Percentiles rank a stretch among this genome's conserved stretches.
These are phyloP conservation scores for Clohesyomyces aquaticus DNA, from an alignment of 495 filamentous ascomycete genomes.

Conservation along the genomic window DNA sequence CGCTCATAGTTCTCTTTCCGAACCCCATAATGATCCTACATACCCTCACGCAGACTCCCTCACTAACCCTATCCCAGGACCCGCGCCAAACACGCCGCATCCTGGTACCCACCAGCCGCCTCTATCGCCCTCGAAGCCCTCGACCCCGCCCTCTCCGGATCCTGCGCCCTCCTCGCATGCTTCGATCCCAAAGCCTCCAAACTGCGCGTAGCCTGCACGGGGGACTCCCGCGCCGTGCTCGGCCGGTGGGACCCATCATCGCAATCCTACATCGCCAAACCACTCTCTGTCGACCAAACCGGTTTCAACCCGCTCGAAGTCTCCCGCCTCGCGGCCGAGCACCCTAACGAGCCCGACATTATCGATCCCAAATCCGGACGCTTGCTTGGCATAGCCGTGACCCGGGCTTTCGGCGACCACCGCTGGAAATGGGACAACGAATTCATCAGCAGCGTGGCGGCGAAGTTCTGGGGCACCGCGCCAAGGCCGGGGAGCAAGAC, in stretches of 20 bases:
- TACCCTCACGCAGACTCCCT: constrained; percentile 48
- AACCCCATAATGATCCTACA: too few relatives aligned
- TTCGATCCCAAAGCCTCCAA: constrained; percentile 55
- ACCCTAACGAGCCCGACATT: constrained; percentile 60
- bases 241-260: constrained; percentile 52
- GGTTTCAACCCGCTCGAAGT: constrained; percentile 59
- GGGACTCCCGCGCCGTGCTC: constrained; percentile 65
- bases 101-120: constrained; percentile 39
- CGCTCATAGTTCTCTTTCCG: too few relatives aligned
- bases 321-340: constrained; percentile 55
- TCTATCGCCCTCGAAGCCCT: constrained; percentile 19
- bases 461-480: constrained; percentile 54
- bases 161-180: constrained; percentile 62
- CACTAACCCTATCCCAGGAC: constrained; percentile 6
- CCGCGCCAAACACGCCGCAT: constrained; percentile 48
- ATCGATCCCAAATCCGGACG: constrained; percentile 56
- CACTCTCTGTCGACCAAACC: constrained; percentile 63
- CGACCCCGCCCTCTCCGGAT: constrained; percentile 56
- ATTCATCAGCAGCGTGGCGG: constrained; percentile 50
- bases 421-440: constrained; percentile 64
- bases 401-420: constrained; percentile 67
- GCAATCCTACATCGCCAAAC: constrained; percentile 54
- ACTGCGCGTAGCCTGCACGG: constrained; percentile 62
- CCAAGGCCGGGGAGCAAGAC: constrained; percentile 53
- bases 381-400: constrained; percentile 59